Evolutionary conservation across 768 basidiomycete species (phyloP), one percentile per base, ranked within the genome.

Genomic region (Daedaleopsis nitida): DNA sequence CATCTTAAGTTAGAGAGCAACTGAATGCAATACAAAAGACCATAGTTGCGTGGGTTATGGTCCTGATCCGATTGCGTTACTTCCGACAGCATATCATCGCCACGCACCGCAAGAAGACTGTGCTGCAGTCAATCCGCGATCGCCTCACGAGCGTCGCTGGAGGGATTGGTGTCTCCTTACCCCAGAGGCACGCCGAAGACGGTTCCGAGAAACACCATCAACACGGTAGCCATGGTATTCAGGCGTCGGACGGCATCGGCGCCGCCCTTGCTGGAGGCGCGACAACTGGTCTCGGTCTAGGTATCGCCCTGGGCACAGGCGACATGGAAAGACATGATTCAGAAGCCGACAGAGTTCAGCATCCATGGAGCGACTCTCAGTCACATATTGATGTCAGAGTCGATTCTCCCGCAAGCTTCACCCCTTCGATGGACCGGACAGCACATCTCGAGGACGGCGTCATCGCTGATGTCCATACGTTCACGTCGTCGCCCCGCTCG

Each of bases 31-130:
- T 23, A 35, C 27, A 8, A 21, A 5, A 80, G 55, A 81, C 82
- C 0, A 74, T 78, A 24, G 82, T 86, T 17, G 85, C 85, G 3
- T 86, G 87, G 83, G 73, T 86, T 43, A 86, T 87, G 80, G 86
- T 89, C 34, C 74, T 86, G 49, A 80, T 86, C n/a, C 76, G 88
- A 56, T 81, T 83, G 82, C 83, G 60, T 17, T 71, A 69, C 64
- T 69, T 69, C 60, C 55, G 56, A 1, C 48, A 65, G 23, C 64
- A 67, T 45, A 60, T 66, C 17, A 60, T 66, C 27, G 49, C n/a
- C 10, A 50, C 55, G 14, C 39, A 65, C 44, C 52, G 62, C 9
- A 59, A 60, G 42, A 58, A 67, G 52, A 58, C 57, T 23, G 16
- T 65, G 2, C 24, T 58, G 5, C 50, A 58, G n/a, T 58, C 56